Evolutionary conservation across 495 filamentous ascomycete genomes (phyloP).

Genomic region (Trichoderma gamsii): DNA sequence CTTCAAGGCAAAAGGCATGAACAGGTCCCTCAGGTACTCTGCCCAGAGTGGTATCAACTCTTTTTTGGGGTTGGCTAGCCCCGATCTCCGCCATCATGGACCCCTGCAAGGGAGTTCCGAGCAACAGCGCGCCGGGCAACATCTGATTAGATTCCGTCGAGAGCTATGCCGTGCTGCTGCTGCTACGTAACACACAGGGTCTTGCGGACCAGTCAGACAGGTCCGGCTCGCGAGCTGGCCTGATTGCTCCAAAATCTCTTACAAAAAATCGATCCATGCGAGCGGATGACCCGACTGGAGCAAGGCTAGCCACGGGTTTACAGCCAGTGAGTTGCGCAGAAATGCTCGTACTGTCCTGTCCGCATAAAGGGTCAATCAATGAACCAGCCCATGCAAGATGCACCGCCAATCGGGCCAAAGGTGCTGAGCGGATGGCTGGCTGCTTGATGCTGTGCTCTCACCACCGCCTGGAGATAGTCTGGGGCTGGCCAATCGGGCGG

Average conservation of each 20-base stretch:
- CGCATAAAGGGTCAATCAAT: neutral
- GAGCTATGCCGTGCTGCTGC: neutral
- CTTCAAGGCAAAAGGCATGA: no score
- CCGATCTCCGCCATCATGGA: conserved; percentile 6
- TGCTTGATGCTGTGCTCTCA: neutral
- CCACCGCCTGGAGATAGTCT: conserved; percentile 5
- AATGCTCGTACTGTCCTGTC: neutral
- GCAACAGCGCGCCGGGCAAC: neutral
- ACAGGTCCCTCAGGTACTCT: no score
- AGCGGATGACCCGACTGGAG: conserved; percentile 1
- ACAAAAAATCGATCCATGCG: conserved; percentile 4
- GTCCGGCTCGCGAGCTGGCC: neutral
- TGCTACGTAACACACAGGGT: conserved; percentile 8
- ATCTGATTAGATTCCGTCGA: conserved; percentile 3
- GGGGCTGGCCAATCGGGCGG: conserved; percentile 3
- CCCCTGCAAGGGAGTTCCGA: neutral
- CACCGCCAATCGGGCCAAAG: neutral
- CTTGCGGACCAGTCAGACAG: neutral
- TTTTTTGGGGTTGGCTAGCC: conserved; percentile 8
- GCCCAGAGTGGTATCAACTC: neutral
- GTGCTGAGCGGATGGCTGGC: neutral
- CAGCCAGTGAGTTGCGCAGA: neutral
- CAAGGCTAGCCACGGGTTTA: neutral
- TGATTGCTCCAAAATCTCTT: neutral
- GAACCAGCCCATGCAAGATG: no score